A percentile compares a stretch with the other conserved stretches of the same genome.
Evolutionary conservation across 1,139 yeast genomes (phyloP).

Genomic region (Hansenula sp.): DNA sequence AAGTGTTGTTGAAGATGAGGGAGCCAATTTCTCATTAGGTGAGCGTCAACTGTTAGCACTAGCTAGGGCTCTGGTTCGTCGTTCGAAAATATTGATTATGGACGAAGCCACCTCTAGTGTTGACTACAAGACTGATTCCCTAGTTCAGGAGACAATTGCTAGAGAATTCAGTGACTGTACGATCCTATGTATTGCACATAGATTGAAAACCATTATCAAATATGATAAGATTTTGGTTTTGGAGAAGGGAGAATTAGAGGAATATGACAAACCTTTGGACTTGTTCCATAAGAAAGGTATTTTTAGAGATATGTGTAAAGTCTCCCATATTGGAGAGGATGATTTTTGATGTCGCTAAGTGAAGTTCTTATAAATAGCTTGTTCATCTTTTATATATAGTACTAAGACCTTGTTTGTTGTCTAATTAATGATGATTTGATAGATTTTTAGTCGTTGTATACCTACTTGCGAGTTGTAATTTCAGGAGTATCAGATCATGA

Average conservation of each 20-base stretch:
- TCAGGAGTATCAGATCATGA: no score
- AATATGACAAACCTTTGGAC: conserved; percentile 47
- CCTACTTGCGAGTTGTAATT: no score
- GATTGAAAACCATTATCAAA: conserved; percentile 57
- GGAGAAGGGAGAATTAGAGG: conserved; percentile 55
- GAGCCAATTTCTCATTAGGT: conserved; percentile 67
- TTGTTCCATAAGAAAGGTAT: conserved; percentile 41
- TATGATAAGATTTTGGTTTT: conserved; percentile 62
- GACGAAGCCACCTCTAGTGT: conserved; percentile 83
- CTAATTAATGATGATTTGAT: no score
- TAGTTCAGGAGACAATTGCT: conserved; percentile 58
- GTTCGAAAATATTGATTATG: conserved; percentile 56
- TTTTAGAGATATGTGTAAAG: conserved; percentile 56
- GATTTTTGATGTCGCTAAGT: no score
- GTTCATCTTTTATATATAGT: no score
- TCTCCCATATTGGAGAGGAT: neutral
- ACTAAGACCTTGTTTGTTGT: no score
- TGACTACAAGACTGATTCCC: conserved; percentile 67
- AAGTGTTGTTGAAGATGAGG: conserved; percentile 63
- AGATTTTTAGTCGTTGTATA: no score
- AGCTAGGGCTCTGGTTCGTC: conserved; percentile 68
- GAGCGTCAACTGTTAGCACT: conserved; percentile 70
- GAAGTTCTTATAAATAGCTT: no score
- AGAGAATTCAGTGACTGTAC: conserved; percentile 60
- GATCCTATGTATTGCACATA: conserved; percentile 71